Base-by-base conservation (phyloP, 441 rosid species). In the Pelargonium myrrhifolium region DNA sequence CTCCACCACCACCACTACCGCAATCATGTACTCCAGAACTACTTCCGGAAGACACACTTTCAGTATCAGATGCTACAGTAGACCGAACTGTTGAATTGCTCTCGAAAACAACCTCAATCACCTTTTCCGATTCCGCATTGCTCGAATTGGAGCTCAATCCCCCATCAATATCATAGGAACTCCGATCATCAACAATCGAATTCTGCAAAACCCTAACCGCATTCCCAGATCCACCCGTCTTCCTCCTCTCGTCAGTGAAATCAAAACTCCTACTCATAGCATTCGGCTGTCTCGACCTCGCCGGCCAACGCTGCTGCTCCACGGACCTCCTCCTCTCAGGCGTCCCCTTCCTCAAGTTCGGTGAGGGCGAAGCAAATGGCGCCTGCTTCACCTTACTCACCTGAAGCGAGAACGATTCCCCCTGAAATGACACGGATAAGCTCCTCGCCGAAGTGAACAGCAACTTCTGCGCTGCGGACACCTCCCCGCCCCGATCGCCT, bases 381-480 rank as follows among this genome's bases (percentile, higher is more conserved):
- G 81, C 70, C 17, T 87, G 85, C 76, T 87, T 92, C 68, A 88
- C 82, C 73, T 88, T 89, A 69, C 89, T 86, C 22, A 83, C 79
- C 62, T 76, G 88, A 67, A 80, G 76, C 64, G 96, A 74, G 75
- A 83, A 87, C 60, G 92, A 84, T 65, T 82, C 90, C 1, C 96
- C 98, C 73, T 87, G 97, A 85, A 90, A 89, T 61, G 97, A 86
- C 26, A 86, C 86, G 12, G 92, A 84, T 76, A 91, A 72, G 77
- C 93, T 84, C 80, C 96, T 83, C 15, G 89, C 81, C 9, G 98
- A 90, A 61, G 89, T 83, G 68, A 83, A 74, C 71, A 90, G 74
- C 90, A 85, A 73, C 77, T 70, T 83, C 83, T 87, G 92, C 70
- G 86, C 85, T 62, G 83, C 72, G 11, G 87, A 78, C 63, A 83